A percentile compares a stretch with the other conserved stretches of the same genome.
phyloP scores from a whole-genome alignment of 352 stramenopile species.

The Proteromonas lacertae region DNA sequence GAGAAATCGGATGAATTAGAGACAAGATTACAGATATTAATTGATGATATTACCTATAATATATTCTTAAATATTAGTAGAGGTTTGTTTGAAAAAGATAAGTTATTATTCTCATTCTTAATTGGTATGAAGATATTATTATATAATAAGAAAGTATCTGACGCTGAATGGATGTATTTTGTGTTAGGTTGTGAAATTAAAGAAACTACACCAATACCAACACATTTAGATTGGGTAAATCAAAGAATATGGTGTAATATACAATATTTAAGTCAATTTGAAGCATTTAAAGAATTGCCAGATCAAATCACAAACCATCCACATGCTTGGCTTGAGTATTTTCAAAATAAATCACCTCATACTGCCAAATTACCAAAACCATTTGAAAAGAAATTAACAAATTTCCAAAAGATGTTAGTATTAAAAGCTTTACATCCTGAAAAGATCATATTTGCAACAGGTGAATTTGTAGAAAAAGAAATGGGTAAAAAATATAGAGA shows the following conservation, averaged over 20 bases:
- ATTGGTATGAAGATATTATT: constrained; percentile 44
- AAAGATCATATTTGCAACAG: constrained; percentile 42
- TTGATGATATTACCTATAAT: constrained; percentile 46
- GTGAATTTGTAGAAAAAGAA: constrained; percentile 30
- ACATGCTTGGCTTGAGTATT: constrained; percentile 26
- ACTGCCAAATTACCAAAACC: constrained; percentile 20
- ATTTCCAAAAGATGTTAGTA: constrained; percentile 49
- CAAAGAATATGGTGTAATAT: constrained; percentile 6
- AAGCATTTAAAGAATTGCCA: constrained; percentile 4
- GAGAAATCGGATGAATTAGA: constrained; percentile 32
- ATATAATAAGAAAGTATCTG: constrained; percentile 1
- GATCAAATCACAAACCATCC: constrained; percentile 6
- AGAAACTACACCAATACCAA: not conserved
- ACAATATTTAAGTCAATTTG: constrained; percentile 5
- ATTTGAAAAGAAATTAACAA: constrained; percentile 25
- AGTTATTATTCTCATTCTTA: constrained; percentile 67
- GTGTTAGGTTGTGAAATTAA: constrained; percentile 27
- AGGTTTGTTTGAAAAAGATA: constrained; percentile 68
- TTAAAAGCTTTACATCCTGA: constrained; percentile 46
- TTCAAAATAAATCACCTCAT: constrained; percentile 33
- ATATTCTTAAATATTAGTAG: constrained; percentile 71
- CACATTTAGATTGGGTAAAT: constrained; percentile 6
- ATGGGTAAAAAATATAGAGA: constrained; percentile 43
- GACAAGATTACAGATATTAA: constrained; percentile 33
- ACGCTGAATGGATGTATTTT: constrained; percentile 37